Evolutionary conservation across 768 basidiomycete genomes (phyloP).

Genomic region (Kwoniella botswanensis): DNA sequence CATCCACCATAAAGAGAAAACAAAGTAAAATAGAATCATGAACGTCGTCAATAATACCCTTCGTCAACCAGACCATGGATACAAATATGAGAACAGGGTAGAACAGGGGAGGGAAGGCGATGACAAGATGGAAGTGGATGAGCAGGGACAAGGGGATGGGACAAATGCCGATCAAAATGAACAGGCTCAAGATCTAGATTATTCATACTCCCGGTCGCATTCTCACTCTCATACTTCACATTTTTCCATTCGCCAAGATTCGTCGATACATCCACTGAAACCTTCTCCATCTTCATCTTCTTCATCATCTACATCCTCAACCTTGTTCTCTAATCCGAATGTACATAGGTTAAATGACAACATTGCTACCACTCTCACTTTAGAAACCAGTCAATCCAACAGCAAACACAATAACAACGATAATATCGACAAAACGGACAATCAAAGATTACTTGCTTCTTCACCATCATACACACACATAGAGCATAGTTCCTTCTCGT

Average conservation of each 20-base stretch:
- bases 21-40: background rate
- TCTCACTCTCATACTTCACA: background rate
- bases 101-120: background rate
- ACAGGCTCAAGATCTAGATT: background rate
- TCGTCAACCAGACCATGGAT: background rate
- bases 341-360: background rate
- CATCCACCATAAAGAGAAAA: background rate
- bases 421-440: background rate
- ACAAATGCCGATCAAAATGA: background rate
- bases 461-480: constrained; percentile 21
- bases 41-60: background rate
- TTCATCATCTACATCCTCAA: background rate
- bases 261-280: background rate
- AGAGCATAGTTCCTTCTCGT: background rate
- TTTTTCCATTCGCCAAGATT: background rate
- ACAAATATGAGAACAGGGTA: background rate
- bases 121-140: background rate
- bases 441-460: constrained; percentile 9
- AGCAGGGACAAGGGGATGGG: background rate
- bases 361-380: background rate
- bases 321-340: background rate
- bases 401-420: too few species aligned
- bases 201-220: too few species aligned
- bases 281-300: background rate
- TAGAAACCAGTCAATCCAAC: background rate